Base-by-base conservation (phyloP, 441 rosid species). In the Biscutella auriculata region DNA sequence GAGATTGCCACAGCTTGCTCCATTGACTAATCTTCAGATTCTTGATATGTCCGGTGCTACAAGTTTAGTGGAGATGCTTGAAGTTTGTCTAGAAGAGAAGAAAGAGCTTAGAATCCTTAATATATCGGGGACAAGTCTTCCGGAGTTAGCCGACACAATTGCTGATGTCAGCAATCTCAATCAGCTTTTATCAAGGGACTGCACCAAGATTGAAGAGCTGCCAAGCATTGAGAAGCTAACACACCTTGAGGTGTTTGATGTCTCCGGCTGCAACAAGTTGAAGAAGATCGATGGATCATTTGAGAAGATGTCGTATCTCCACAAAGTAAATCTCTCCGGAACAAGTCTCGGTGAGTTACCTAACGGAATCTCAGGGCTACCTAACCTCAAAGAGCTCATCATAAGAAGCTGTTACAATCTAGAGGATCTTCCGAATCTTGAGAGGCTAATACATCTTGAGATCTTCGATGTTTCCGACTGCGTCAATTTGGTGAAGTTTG, bases 241-340 rank as follows among this genome's bases (percentile, higher is more conserved):
- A 30, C 50, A 35, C 28, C 65, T 69, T 11, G 69, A 69, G 32
- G 30, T 63, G 28, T 37, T 69, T 6, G 65, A 69, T 30, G 71
- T 82, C 28, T 76, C 71, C 0, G 80, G 83, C 11, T 76, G 76
- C 57, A 19, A 33, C 9, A 30, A 48, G n/a, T 43, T 79, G 56
- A 9, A 14, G 33, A 62, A 30, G 55, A 53, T 60, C 16, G 67
- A 62, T 16, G 65, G 49, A 48, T 68, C 78, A 2, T 77, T 81
- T 6, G 50, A 21, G 45, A 36, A 56, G 7, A 63, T 74, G 83
- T 35, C 65, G 29, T 44, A 35, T 30, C 80, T 84, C 37, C 65
- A 51, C 54, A 34, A n/a, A 11, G 73, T 84, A 23, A 42, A 77
- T 58, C 82, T 81, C 40, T 84, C 78, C 7, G 76, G 54, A 27